Percentiles rank a stretch among this genome's conserved stretches.
Evolutionary conservation across 75 land plant species (phyloP).

Genomic region (Pinus albicaulis): DNA sequence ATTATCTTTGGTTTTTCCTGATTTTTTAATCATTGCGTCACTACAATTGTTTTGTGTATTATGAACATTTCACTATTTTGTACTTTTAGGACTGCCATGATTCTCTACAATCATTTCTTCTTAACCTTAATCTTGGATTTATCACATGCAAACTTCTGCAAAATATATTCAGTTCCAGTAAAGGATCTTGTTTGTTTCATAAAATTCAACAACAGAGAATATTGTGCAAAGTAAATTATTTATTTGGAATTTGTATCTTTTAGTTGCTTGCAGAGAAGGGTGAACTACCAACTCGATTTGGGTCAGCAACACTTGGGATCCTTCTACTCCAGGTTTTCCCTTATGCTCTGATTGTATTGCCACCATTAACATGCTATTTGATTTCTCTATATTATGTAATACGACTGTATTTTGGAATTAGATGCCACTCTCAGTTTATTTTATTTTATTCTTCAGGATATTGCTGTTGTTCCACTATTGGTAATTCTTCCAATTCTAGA

Average conservation of each 20-base stretch:
- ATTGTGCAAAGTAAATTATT: neutral
- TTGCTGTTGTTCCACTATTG: slow-evolving; percentile 93
- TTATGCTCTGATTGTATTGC: neutral
- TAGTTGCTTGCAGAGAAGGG: slow-evolving; percentile 96
- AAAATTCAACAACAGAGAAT: no score
- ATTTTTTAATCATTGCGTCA: neutral
- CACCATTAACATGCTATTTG: neutral
- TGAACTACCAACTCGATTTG: slow-evolving; percentile 93
- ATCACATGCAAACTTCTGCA: neutral
- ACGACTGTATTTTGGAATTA: slow-evolving; percentile 16
- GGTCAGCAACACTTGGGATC: slow-evolving; percentile 79
- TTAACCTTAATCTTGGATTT: neutral
- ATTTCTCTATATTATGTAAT: neutral
- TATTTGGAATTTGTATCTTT: slow-evolving; percentile 9
- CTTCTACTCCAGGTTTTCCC: slow-evolving; percentile 65
- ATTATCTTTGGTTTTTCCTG: neutral
- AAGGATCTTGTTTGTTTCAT: neutral
- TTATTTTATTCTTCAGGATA: slow-evolving; percentile 66
- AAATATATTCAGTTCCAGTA: neutral
- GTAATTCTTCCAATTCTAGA: slow-evolving; percentile 95
- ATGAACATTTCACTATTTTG: neutral
- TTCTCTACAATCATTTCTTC: neutral
- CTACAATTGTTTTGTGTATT: neutral
- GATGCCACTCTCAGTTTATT: slow-evolving; percentile 8
- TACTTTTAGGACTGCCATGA: neutral